phyloP scores from a whole-genome alignment of 805 yeast species.

The Cyberlindnera japonica region DNA sequence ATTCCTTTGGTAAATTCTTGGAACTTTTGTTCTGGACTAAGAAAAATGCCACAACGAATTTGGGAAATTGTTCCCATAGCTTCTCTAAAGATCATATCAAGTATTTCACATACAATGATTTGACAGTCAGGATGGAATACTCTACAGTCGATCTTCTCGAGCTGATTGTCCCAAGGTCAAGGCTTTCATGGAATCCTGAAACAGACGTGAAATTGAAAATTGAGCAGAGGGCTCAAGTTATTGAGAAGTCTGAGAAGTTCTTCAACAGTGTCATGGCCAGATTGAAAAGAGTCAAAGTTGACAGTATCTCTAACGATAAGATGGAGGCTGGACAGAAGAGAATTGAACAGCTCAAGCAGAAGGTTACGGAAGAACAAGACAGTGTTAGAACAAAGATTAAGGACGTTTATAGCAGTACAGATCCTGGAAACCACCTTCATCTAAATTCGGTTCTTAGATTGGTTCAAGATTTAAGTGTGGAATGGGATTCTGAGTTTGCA shows the following conservation, averaged over 20 bases:
- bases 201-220: constrained; percentile 65
- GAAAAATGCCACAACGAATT: constrained; percentile 48
- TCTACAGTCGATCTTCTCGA: constrained; percentile 73
- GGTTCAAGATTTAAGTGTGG: constrained; percentile 76
- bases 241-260: constrained; percentile 51
- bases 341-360: constrained; percentile 53
- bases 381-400: constrained; percentile 44
- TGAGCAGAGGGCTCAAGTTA: constrained; percentile 53
- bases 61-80: constrained; percentile 74
- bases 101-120: constrained; percentile 76
- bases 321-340: constrained; percentile 62
- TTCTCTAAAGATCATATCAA: constrained; percentile 77
- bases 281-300: constrained; percentile 69
- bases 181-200: constrained; percentile 67
- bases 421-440: constrained; percentile 62
- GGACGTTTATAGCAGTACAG: constrained; percentile 48
- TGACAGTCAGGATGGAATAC: constrained; percentile 77
- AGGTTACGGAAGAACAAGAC: constrained; percentile 48
- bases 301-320: constrained; percentile 66
- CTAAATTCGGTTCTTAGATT: constrained; percentile 66
- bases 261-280: constrained; percentile 72
- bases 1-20: constrained; percentile 88
- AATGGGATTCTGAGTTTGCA: constrained; percentile 82
- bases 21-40: constrained; percentile 81
- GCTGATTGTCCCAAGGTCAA: constrained; percentile 70